Evolutionary conservation across 2,329 filamentous ascomycete genomes (phyloP), one percentile per base, ranked within the genome.

Genomic region (Aureobasidium sp.): DNA sequence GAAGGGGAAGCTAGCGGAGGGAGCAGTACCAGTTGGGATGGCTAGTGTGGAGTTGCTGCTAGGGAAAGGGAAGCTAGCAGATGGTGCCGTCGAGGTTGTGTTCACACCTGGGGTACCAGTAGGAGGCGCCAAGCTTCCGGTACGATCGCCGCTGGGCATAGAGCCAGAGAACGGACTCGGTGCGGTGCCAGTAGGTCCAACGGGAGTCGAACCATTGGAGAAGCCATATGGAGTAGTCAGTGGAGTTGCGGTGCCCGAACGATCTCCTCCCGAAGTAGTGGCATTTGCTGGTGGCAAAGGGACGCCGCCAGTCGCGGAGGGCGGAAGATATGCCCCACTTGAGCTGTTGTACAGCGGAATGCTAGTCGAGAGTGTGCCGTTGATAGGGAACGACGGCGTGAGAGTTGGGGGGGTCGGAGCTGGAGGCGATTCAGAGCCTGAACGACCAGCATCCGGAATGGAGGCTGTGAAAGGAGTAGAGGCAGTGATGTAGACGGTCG

Each of bases 301-400:
- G 7, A 31, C 20, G 25, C 49, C 60, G n/a, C 60, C 56, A 12
- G 27, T 14, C 47, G 22, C 14, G 48, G 45, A 34, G 31, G 9
- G 25, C 5, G 5, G 25, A 48, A 20, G 44, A 25, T 42, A 55
- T 22, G 17, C 27, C n/a, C 60, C 51, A 42, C 49, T 62, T 6
- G 48, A 63, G 20, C 48, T 61, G 39, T 49, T 64, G 37, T 63
- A 61, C 31, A 62, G 34, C 9, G 55, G 39, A 22, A 53, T 62
- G 31, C 31, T 48, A 34, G 47, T 63, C 1, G 39, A 20, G 3
- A 58, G 34, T 3, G 60, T 60, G 5, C 56, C 39, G 37, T 53
- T 62, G 9, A 29, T 25, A 3, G 56, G 31, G 11, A 63, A 25
- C 6, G 48, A 39, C n/a, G 31, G 29, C 1, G 57, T 20, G 7